Conservation (phyloP, 345 rosid species). For the Rhizophora mangle region DNA sequence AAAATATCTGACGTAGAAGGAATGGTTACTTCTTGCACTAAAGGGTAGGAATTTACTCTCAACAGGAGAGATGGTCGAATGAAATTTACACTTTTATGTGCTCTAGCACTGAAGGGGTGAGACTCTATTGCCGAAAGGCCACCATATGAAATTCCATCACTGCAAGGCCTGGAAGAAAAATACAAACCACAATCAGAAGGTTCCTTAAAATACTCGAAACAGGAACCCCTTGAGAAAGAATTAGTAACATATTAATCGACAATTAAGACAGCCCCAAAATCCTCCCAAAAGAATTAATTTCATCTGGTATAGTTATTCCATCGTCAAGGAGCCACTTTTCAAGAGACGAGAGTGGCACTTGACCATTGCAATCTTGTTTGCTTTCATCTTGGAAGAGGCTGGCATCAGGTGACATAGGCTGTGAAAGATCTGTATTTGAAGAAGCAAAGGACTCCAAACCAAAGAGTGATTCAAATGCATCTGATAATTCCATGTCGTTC, state of each 20-base stretch:
- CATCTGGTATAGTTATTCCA: conserved; percentile 41
- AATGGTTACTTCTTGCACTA: too few species aligned
- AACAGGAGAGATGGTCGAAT: conserved; percentile 1
- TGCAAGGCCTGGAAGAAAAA: conserved; percentile 12
- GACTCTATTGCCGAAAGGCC: conserved; percentile 8
- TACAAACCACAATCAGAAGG: conserved; percentile 15
- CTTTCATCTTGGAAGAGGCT: conserved; percentile 46
- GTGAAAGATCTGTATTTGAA: conserved; percentile 45
- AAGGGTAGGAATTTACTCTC: conserved; percentile 15
- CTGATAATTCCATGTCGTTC: conserved; percentile 26
- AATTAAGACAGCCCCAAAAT: neutral
- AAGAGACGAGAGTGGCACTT: conserved; percentile 49
- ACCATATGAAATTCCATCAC: conserved; percentile 5
- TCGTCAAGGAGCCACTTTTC: conserved; percentile 78
- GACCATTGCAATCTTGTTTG: conserved; percentile 35
- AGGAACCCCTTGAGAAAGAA: conserved; percentile 28
- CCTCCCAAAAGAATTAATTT: neutral
- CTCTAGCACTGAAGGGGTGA: conserved; percentile 17
- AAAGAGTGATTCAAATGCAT: conserved; percentile 41
- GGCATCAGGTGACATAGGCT: conserved; percentile 39
- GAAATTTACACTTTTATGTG: conserved; percentile 22
- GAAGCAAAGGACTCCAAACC: conserved; percentile 47
- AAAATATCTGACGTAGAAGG: too few species aligned
- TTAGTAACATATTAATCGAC: conserved; percentile 6
- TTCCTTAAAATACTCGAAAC: conserved; percentile 6